Evolutionary conservation across 2,329 filamentous ascomycete genomes (phyloP).

Genomic region (Domatiomyces globalis): DNA sequence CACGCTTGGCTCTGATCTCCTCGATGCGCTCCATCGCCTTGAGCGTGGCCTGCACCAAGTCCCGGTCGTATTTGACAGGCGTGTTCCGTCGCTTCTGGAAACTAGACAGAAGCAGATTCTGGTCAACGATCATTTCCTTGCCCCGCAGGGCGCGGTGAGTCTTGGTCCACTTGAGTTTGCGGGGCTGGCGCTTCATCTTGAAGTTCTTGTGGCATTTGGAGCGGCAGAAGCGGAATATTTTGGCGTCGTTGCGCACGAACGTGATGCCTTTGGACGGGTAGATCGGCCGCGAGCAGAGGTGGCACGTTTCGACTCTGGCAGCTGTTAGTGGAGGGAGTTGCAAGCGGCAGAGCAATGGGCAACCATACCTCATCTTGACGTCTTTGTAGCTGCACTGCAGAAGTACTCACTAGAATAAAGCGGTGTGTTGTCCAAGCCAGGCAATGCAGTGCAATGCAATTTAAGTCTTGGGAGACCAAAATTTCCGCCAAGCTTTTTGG

Average conservation of each 20-base stretch:
- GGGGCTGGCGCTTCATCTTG: slow-evolving; percentile 96
- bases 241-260: slow-evolving; percentile 53
- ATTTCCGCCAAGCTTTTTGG: neutral
- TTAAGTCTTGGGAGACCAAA: neutral
- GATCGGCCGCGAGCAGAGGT: slow-evolving; percentile 56
- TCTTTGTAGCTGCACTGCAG: neutral
- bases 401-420: no score
- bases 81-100: slow-evolving; percentile 89
- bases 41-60: slow-evolving; percentile 73
- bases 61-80: slow-evolving; percentile 88
- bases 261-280: slow-evolving; percentile 54
- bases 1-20: slow-evolving; percentile 70
- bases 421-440: no score
- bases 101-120: slow-evolving; percentile 54
- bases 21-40: slow-evolving; percentile 81
- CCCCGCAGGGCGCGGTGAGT: slow-evolving; percentile 71
- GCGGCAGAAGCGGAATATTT: slow-evolving; percentile 53
- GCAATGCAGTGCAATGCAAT: no score
- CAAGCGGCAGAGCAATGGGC: neutral
- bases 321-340: neutral
- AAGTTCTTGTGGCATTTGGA: slow-evolving; percentile 62
- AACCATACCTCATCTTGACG: neutral
- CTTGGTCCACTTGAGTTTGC: slow-evolving; percentile 96
- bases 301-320: slow-evolving; percentile 43
- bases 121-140: slow-evolving; percentile 86